A percentile compares a stretch with the other conserved stretches of the same genome.
Evolutionary conservation across 257 asterid species (phyloP).

Genomic region (Solanum neorickii): DNA sequence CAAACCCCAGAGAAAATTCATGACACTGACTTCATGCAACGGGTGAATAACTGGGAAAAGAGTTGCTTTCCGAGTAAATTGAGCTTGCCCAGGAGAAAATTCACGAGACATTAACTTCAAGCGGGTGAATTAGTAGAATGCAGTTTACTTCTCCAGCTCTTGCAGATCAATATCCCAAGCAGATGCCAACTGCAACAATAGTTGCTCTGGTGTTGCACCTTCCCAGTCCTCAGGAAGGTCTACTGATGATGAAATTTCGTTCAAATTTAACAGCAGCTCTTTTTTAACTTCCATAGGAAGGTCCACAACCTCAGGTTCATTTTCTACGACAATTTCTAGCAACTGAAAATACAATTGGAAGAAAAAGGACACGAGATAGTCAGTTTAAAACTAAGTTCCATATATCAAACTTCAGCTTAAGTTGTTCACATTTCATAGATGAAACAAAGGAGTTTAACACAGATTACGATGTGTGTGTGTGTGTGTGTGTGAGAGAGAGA

Average conservation of each 20-base stretch:
- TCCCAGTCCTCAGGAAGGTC: slow-evolving; percentile 93
- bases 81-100: background rate
- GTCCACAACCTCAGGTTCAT: slow-evolving; percentile 55
- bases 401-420: background rate
- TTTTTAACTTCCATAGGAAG: slow-evolving; percentile 63
- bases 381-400: background rate
- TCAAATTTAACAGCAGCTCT: slow-evolving; percentile 66
- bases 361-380: background rate
- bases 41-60: background rate
- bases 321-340: slow-evolving; percentile 60
- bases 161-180: slow-evolving; percentile 86
- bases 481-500: background rate
- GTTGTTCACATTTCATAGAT: background rate
- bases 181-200: slow-evolving; percentile 66
- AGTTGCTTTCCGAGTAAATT: background rate
- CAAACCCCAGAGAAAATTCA: background rate
- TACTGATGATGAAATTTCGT: slow-evolving; percentile 45
- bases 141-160: slow-evolving; percentile 45
- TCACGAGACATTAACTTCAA: background rate
- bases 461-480: background rate
- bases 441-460: background rate
- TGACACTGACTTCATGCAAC: background rate
- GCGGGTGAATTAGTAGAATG: background rate
- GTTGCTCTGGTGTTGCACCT: slow-evolving; percentile 74
- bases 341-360: slow-evolving; percentile 28